Conservation (phyloP, 345 rosid species). For the Lepidium africanum region DNA sequence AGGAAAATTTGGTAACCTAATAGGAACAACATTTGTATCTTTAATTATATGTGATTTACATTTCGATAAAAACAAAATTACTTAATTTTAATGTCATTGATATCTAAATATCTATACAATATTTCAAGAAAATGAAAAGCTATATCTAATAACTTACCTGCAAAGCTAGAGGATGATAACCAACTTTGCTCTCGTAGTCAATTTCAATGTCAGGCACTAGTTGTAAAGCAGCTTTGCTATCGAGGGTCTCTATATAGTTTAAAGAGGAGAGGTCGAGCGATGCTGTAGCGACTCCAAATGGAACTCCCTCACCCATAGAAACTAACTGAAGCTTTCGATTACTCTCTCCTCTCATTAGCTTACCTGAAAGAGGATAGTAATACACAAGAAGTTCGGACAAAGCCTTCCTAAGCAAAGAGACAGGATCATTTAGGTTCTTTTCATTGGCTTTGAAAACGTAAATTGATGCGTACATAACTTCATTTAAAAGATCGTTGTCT, state of each 20-base stretch:
- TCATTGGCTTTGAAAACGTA: slow-evolving; percentile 31
- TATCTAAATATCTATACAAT: background rate
- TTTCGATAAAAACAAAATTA: background rate
- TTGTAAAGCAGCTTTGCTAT: slow-evolving; percentile 14
- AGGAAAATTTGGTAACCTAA: background rate
- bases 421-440: slow-evolving; percentile 5
- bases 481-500: slow-evolving; percentile 30
- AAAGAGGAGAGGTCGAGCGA: slow-evolving; percentile 26
- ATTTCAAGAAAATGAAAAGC: background rate
- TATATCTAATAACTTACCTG: slow-evolving; percentile 22
- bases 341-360: slow-evolving; percentile 25
- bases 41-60: background rate
- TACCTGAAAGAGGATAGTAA: slow-evolving; percentile 48
- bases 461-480: slow-evolving; percentile 27
- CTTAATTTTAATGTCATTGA: background rate
- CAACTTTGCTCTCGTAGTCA: slow-evolving; percentile 9
- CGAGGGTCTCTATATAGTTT: slow-evolving; percentile 31
- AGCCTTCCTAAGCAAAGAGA: slow-evolving; percentile 32
- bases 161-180: slow-evolving; percentile 35
- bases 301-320: slow-evolving; percentile 38
- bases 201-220: slow-evolving; percentile 20
- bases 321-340: slow-evolving; percentile 27
- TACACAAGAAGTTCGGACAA: slow-evolving; percentile 41
- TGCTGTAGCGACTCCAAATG: slow-evolving; percentile 25
- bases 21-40: background rate